Conservation (phyloP, 768 basidiomycete species). For the Glaciozyma antarctica region DNA sequence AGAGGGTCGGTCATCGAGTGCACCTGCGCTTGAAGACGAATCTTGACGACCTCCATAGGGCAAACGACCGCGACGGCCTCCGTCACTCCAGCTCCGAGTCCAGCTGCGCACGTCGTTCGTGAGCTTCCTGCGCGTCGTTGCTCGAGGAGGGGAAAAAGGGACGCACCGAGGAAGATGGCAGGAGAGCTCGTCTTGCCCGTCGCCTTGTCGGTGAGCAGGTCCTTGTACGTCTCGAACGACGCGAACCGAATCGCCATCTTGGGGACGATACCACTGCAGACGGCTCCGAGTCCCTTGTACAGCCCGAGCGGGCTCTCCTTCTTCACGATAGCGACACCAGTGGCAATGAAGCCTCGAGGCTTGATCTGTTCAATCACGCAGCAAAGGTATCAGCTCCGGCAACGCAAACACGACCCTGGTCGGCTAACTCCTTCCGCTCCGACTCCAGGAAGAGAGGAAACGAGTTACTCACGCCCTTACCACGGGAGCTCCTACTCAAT, state of each 20-base stretch:
- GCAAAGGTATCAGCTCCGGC: background rate
- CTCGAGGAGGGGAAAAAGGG: background rate
- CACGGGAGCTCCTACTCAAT: slow-evolving; percentile 66
- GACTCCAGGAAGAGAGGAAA: background rate
- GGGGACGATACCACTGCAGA: slow-evolving; percentile 90
- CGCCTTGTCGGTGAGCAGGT: slow-evolving; percentile 59
- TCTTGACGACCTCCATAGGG: slow-evolving; percentile 99
- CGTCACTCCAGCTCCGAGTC: slow-evolving; percentile 57
- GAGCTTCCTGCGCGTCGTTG: background rate
- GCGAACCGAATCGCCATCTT: slow-evolving; percentile 99
- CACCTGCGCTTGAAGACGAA: slow-evolving; percentile 91
- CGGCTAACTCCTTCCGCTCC: background rate
- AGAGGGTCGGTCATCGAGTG: slow-evolving; percentile 94
- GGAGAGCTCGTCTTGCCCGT: slow-evolving; percentile 73
- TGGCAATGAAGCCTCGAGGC: slow-evolving; percentile 82
- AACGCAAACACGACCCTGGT: background rate
- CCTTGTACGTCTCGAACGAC: slow-evolving; percentile 91
- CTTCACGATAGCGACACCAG: slow-evolving; percentile 72
- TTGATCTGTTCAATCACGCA: slow-evolving; percentile 55
- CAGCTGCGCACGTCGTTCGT: slow-evolving; percentile 49
- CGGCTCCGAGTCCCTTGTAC: slow-evolving; percentile 93
- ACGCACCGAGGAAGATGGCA: slow-evolving; percentile 74
- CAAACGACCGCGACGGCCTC: slow-evolving; percentile 92
- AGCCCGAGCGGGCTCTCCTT: slow-evolving; percentile 90
- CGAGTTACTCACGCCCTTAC: slow-evolving; percentile 58